Percentiles rank a stretch among this genome's conserved stretches.
phyloP scores from a whole-genome alignment of 2,329 filamentous ascomycete species.

The Escovopsis weberi region DNA sequence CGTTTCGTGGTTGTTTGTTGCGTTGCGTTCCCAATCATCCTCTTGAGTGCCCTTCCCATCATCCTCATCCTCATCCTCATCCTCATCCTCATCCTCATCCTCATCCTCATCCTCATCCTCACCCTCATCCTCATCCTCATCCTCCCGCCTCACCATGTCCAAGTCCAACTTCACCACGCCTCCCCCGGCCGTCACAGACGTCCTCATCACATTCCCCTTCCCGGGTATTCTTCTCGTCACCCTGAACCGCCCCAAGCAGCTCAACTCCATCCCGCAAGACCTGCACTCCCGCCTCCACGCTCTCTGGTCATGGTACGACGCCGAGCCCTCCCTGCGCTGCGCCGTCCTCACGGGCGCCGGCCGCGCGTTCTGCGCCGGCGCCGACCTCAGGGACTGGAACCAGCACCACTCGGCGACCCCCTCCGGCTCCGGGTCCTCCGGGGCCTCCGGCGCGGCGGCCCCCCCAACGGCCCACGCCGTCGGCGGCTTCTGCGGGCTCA shows the following conservation, averaged over 20 bases:
- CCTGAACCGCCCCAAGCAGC: slow-evolving; percentile 40
- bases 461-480: slow-evolving; percentile 15
- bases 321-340: slow-evolving; percentile 43
- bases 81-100: not conserved
- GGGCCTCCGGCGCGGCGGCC: not conserved
- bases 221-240: slow-evolving; percentile 44
- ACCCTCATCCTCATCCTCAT: not conserved
- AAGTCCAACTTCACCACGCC: slow-evolving; percentile 13
- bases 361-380: slow-evolving; percentile 52
- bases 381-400: slow-evolving; percentile 52
- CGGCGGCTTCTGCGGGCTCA: slow-evolving; percentile 50
- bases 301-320: slow-evolving; percentile 46
- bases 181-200: slow-evolving; percentile 27
- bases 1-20: not conserved
- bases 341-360: slow-evolving; percentile 49
- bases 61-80: not conserved
- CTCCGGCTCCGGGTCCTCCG: not conserved
- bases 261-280: slow-evolving; percentile 40
- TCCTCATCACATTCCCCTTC: slow-evolving; percentile 33
- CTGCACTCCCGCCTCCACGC: slow-evolving; percentile 33
- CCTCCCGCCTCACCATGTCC: slow-evolving; percentile 7
- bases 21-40: not conserved
- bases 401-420: slow-evolving; percentile 19
- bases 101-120: not conserved
- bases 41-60: not conserved